Percentiles rank a stretch among this genome's conserved stretches.
Conservation (phyloP, 495 filamentous ascomycete species). For the Cercophora newfieldiana region DNA sequence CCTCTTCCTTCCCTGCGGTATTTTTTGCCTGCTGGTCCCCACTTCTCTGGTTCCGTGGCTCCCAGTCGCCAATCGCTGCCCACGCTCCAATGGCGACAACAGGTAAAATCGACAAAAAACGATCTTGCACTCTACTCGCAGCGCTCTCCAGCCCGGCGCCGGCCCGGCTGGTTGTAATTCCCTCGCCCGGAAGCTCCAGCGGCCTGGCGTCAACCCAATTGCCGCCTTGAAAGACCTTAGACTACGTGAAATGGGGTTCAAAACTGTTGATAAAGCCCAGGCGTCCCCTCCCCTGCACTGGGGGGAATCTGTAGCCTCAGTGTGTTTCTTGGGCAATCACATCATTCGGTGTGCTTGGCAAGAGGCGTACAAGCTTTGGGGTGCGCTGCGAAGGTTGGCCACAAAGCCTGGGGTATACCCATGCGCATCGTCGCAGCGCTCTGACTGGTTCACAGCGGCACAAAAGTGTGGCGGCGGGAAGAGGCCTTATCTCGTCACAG, state of each 20-base stretch:
- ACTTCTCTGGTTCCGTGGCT: constrained; percentile 7
- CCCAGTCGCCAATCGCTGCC: constrained; percentile 11
- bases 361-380: constrained; percentile 30
- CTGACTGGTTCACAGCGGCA: constrained; percentile 17
- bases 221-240: neutral
- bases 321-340: neutral
- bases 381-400: constrained; percentile 20
- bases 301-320: neutral
- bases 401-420: constrained; percentile 22
- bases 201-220: constrained; percentile 14
- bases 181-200: constrained; percentile 14
- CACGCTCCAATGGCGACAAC: constrained; percentile 11
- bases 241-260: neutral
- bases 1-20: constrained; percentile 31
- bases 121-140: constrained; percentile 3
- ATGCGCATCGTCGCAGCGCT: constrained; percentile 22
- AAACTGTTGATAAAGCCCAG: neutral
- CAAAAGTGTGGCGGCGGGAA: neutral
- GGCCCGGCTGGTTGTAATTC: constrained; percentile 7
- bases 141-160: constrained; percentile 10
- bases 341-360: constrained; percentile 9
- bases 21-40: constrained; percentile 36
- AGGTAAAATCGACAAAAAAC: constrained; percentile 1
- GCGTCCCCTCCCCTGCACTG: neutral
- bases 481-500: neutral